Percentiles rank a stretch among this genome's conserved stretches.
Conservation (phyloP, 495 filamentous ascomycete genomes). For the Daldinia vernicosa region DNA sequence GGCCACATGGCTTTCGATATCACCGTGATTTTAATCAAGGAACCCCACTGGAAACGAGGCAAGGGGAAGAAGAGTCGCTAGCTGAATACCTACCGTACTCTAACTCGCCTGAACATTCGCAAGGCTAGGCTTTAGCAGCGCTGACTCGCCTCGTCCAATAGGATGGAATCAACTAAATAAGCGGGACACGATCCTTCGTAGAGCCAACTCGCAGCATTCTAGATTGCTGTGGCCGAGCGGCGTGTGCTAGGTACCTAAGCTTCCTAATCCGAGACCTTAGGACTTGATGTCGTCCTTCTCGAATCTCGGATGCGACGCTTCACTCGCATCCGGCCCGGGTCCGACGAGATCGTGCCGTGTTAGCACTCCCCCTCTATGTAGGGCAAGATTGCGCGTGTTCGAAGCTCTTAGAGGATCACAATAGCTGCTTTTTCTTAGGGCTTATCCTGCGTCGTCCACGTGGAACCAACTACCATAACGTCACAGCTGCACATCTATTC, state of each 20-base stretch:
- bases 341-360: neutral
- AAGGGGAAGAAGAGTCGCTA: neutral
- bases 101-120: neutral
- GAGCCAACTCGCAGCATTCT: neutral
- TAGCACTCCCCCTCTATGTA: neutral
- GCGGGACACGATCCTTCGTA: neutral
- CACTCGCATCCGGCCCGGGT: neutral
- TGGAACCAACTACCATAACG: neutral
- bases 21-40: neutral
- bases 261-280: neutral
- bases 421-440: neutral
- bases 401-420: neutral
- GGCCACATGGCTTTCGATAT: neutral
- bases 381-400: neutral
- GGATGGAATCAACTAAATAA: neutral
- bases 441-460: neutral
- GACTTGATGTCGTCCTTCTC: neutral
- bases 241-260: neutral
- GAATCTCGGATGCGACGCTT: too few relatives aligned
- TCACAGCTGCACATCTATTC: neutral
- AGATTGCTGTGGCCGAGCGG: slow-evolving; percentile 1
- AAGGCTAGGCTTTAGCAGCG: neutral
- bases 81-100: neutral
- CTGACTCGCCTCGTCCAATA: neutral
- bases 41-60: neutral